These are phyloP conservation scores for Suhomyces choctaworum DNA, from an alignment of 1,139 yeast species.

Conservation along the genomic window DNA sequence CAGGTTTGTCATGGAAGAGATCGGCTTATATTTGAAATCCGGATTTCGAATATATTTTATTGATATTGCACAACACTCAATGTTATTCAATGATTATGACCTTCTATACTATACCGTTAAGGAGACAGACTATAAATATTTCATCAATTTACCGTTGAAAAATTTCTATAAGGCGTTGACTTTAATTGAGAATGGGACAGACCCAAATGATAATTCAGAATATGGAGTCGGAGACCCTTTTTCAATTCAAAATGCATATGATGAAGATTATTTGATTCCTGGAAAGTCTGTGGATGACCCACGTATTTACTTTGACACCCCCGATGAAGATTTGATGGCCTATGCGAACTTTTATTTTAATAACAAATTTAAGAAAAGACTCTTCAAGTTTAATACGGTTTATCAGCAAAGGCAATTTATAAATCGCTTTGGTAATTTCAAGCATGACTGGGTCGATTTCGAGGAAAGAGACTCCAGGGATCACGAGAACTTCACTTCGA, in stretches of 20 bases:
- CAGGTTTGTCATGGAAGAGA: constrained; percentile 57
- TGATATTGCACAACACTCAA: constrained; percentile 50
- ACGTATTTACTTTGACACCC: constrained; percentile 1
- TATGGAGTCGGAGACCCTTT: constrained; percentile 40
- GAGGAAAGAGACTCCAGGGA: constrained; percentile 3
- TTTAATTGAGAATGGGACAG: constrained; percentile 31
- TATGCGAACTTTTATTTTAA: constrained; percentile 40
- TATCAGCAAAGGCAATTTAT: constrained; percentile 50
- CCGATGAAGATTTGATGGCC: constrained; percentile 12
- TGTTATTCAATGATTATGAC: constrained; percentile 46
- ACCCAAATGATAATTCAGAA: constrained; percentile 8
- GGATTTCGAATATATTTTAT: constrained; percentile 60
- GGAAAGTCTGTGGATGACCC: constrained; percentile 18
- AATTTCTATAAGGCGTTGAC: constrained; percentile 45
- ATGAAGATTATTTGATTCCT: constrained; percentile 15
- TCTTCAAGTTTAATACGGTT: constrained; percentile 49
- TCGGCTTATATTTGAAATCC: constrained; percentile 54
- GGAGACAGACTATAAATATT: constrained; percentile 43
- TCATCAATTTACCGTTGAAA: constrained; percentile 45
- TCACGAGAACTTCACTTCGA: constrained; percentile 1
- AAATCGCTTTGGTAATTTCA: constrained; percentile 46
- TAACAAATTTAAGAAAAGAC: constrained; percentile 36
- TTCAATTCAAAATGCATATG: constrained; percentile 26
- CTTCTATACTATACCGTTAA: constrained; percentile 42
- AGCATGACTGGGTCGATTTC: constrained; percentile 31